A percentile compares a stretch with the other conserved stretches of the same genome.
phyloP scores from a whole-genome alignment of 441 rosid species.

The Hura crepitans region DNA sequence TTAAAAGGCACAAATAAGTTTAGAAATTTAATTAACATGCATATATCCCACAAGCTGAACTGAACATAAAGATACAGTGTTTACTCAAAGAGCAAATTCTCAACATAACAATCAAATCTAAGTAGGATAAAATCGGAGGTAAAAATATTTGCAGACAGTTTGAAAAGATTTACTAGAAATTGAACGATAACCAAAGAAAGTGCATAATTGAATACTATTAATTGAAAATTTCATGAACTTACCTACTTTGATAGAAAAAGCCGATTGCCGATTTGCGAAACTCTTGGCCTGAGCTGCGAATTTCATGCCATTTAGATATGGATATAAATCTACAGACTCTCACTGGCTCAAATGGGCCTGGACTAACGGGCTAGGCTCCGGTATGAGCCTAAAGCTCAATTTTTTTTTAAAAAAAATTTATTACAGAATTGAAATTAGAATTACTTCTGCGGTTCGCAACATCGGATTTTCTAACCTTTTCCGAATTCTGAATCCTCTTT shows the following conservation, averaged over 20 bases:
- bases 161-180: not conserved
- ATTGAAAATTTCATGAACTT: not conserved
- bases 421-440: no score
- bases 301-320: not conserved
- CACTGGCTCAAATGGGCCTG: not conserved
- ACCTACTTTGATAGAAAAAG: not conserved
- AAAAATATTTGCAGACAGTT: not conserved
- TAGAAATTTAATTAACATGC: not conserved
- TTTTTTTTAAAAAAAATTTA: no score
- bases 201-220: not conserved
- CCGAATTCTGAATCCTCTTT: no score
- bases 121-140: constrained; percentile 2
- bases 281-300: not conserved
- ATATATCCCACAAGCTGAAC: not conserved
- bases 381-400: no score
- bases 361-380: no score
- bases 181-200: not conserved
- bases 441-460: no score
- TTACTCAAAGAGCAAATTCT: not conserved
- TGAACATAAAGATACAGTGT: not conserved
- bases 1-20: not conserved
- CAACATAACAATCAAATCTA: not conserved
- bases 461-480: no score
- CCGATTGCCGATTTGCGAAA: not conserved
- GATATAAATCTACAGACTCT: no score